Evolutionary conservation across 441 rosid genomes (phyloP).

Genomic region (Metrosideros polymorpha): DNA sequence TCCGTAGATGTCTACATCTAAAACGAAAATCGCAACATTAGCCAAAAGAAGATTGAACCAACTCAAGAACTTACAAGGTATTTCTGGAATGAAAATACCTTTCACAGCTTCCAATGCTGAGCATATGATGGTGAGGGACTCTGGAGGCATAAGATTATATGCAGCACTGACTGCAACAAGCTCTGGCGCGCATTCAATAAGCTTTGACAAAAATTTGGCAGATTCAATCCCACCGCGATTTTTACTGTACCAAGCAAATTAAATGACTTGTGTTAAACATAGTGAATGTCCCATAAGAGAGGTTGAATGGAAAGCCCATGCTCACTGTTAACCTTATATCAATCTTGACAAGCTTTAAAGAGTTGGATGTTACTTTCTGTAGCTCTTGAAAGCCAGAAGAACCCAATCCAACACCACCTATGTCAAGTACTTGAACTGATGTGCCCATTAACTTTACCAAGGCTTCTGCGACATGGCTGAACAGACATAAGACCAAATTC

Average conservation of each 20-base stretch:
- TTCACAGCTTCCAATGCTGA: constrained; percentile 40
- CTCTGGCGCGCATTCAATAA: constrained; percentile 46
- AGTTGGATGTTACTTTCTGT: constrained; percentile 20
- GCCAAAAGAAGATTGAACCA: neutral
- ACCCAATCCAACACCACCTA: constrained; percentile 75
- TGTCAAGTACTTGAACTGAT: constrained; percentile 40
- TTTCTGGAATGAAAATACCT: constrained; percentile 24
- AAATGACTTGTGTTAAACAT: neutral
- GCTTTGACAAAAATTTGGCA: constrained; percentile 65
- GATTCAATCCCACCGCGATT: constrained; percentile 77
- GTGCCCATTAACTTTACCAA: constrained; percentile 38
- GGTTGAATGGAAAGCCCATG: constrained; percentile 1
- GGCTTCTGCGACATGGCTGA: constrained; percentile 58
- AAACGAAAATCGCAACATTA: neutral
- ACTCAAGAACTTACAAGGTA: neutral
- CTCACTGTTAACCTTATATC: constrained; percentile 50
- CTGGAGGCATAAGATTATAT: constrained; percentile 72
- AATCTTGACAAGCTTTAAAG: constrained; percentile 43
- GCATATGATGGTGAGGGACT: constrained; percentile 48
- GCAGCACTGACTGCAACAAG: constrained; percentile 50
- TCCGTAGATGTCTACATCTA: rapidly evolving
- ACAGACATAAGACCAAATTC: constrained; percentile 1
- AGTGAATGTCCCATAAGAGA: neutral
- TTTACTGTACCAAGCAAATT: constrained; percentile 36
- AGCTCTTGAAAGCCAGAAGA: constrained; percentile 61